phyloP scores from a whole-genome alignment of 495 filamentous ascomycete species.

The Aspergillus ostianus region DNA sequence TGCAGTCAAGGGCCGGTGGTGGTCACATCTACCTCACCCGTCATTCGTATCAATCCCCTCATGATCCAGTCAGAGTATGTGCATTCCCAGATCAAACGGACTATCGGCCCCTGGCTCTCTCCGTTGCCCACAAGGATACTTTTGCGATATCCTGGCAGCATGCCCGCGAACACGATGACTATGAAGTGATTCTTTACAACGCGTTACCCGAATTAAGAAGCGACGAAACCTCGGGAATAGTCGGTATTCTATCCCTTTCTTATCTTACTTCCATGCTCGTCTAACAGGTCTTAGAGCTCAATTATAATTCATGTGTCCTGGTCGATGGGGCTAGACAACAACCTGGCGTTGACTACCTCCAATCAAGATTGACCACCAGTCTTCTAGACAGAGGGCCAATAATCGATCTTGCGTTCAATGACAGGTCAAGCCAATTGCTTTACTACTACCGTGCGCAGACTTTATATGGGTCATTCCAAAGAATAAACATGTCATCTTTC shows the following conservation, averaged over 20 bases:
- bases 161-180: constrained; percentile 16
- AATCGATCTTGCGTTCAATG: constrained; percentile 37
- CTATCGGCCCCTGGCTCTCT: constrained; percentile 35
- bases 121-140: constrained; percentile 19
- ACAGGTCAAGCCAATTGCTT: constrained; percentile 36
- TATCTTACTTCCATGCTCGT: background rate
- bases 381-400: constrained; percentile 22
- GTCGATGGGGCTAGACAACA: constrained; percentile 7
- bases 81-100: constrained; percentile 30
- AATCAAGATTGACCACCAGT: constrained; percentile 1
- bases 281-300: constrained; percentile 17
- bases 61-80: constrained; percentile 25
- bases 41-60: constrained; percentile 18
- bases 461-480: constrained; percentile 32
- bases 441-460: constrained; percentile 30
- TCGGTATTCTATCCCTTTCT: constrained; percentile 12
- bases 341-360: constrained; percentile 1
- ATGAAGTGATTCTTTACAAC: constrained; percentile 34
- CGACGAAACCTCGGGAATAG: constrained; percentile 8
- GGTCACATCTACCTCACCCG: constrained; percentile 28
- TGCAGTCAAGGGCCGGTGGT: constrained; percentile 21
- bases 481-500: constrained; percentile 14
- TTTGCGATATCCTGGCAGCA: constrained; percentile 48
- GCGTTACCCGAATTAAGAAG: constrained; percentile 3
- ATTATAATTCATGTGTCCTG: constrained; percentile 17